Conservation (phyloP, 2,329 filamentous ascomycete genomes). For the Aspergillus sp. region DNA sequence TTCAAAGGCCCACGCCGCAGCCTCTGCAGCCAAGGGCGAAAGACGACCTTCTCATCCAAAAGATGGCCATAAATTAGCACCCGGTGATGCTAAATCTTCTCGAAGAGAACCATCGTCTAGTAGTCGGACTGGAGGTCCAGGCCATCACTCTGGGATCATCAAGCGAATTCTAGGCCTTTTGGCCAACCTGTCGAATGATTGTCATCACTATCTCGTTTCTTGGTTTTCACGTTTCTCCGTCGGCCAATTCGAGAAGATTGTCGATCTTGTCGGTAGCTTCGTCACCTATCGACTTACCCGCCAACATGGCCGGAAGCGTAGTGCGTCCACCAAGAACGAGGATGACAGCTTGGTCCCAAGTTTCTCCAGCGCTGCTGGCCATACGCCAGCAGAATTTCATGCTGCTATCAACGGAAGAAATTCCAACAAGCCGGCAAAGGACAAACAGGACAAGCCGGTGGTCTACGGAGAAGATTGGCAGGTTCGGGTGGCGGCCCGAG, state of each 20-base stretch:
- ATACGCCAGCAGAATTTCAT: conserved; percentile 65
- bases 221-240: conserved; percentile 74
- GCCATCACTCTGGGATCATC: conserved; percentile 75
- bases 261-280: conserved; percentile 73
- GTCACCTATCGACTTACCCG: conserved; percentile 74
- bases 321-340: conserved; percentile 52
- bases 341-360: conserved; percentile 64
- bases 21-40: conserved; percentile 16
- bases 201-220: conserved; percentile 69
- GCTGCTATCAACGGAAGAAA: conserved; percentile 60
- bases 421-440: conserved; percentile 50
- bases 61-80: conserved; percentile 11
- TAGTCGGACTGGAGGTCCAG: conserved; percentile 40
- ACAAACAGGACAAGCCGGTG: conserved; percentile 47
- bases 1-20: conserved; percentile 7
- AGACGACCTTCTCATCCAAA: conserved; percentile 26
- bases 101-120: conserved; percentile 7
- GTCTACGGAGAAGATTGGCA: conserved; percentile 85
- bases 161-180: conserved; percentile 79
- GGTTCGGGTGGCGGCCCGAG: conserved; percentile 71
- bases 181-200: conserved; percentile 68
- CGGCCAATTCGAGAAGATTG: conserved; percentile 63
- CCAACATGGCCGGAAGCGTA: conserved; percentile 63
- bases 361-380: conserved; percentile 61
- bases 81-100: conserved; percentile 11